phyloP scores from a whole-genome alignment of 106 monocot genomes.

The Allium fistulosum region DNA sequence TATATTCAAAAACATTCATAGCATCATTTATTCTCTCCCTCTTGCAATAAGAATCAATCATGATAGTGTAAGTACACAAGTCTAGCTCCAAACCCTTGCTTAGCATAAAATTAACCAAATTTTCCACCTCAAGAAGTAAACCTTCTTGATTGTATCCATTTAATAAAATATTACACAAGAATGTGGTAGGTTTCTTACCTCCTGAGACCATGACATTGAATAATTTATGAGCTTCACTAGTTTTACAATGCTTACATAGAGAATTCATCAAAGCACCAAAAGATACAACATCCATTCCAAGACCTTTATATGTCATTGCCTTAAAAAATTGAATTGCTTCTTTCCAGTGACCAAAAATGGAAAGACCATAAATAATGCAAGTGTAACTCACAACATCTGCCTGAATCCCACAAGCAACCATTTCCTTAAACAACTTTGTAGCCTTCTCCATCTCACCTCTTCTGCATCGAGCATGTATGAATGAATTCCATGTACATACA shows the following conservation, averaged over 20 bases:
- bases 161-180: not conserved
- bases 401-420: slow-evolving; percentile 10
- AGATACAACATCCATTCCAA: slow-evolving; percentile 5
- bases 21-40: slow-evolving; percentile 13
- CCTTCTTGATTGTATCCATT: not conserved
- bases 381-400: slow-evolving; percentile 23
- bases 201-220: not conserved
- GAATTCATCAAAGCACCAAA: slow-evolving; percentile 4
- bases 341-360: slow-evolving; percentile 5
- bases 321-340: slow-evolving; percentile 3
- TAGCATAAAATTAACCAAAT: not conserved
- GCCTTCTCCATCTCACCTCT: slow-evolving; percentile 17
- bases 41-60: slow-evolving; percentile 13
- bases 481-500: not conserved
- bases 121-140: not conserved
- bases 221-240: slow-evolving; percentile 9
- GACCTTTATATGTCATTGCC: slow-evolving; percentile 8
- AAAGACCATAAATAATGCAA: slow-evolving; percentile 7
- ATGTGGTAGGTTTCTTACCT: not conserved
- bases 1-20: slow-evolving; percentile 3
- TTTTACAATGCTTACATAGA: slow-evolving; percentile 9
- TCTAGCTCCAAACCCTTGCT: not conserved
- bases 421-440: slow-evolving; percentile 18
- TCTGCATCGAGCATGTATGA: slow-evolving; percentile 29
- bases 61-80: not conserved